Base-by-base conservation (phyloP, 1,284 basidiomycete species). In the Irpex rosettiformis region DNA sequence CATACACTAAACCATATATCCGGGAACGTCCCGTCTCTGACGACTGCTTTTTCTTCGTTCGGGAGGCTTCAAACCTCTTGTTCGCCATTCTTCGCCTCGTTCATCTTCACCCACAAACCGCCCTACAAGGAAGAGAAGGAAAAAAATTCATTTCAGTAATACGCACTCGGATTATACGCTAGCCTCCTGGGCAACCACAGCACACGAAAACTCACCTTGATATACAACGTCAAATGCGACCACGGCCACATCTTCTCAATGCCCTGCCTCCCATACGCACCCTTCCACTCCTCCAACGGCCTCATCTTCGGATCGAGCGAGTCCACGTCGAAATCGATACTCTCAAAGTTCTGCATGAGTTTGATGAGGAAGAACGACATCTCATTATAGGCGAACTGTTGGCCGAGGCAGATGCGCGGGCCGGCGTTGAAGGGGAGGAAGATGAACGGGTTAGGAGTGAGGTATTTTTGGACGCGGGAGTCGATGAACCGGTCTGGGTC, bases 401-500 rank as follows among this genome's bases (percentile, higher is more conserved):
- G 83, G 3, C 84, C 84, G 3, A 86, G 74, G 64, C 83, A 85
- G 57, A 84, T 83, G 2, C 82, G 70, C 3, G 79, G 79, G 1
- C 82, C 82, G 0, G 78, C 82, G 64, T 84, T 84, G 76, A 85
- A 85, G 1, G 84, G 83, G 1, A 81, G 67, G 71, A 85, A 85
- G 52, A 84, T 82, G 69, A 78, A 83, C 3, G 84, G 84, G 63
- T 85, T 84, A 1, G 77, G 74, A 0, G 74, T 76, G 11, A 82
- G 71, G 60, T 83, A 83, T 60, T 77, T 79, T 29, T 73, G 71
- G 4, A 81, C 54, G 28, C 83, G 72, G 11, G 79, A 74, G 66
- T 85, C 83, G 37, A 85, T 62, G 73, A 83, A 86, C 3, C 85
- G 73, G 61, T 85, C 80, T 0, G 85, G 85, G 61, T 86, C 83